Conservation (phyloP, 768 basidiomycete species). For the Austroboletus eburneus region DNA sequence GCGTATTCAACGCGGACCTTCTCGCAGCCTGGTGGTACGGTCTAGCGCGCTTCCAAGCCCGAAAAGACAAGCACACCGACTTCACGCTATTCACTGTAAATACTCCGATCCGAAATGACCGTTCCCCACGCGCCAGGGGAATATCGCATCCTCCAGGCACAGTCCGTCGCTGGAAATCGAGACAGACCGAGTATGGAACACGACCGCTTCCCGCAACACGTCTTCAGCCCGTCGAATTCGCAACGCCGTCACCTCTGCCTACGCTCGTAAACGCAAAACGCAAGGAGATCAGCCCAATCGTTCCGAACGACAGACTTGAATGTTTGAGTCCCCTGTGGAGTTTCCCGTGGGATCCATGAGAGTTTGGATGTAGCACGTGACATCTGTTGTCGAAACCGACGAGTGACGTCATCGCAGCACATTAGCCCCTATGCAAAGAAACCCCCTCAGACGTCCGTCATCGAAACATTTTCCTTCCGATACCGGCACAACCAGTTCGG, state of each 20-base stretch:
- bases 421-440: constrained; percentile 22
- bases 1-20: neutral
- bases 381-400: too few relatives aligned
- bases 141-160: constrained; percentile 24
- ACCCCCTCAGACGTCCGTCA: constrained; percentile 18
- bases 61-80: constrained; percentile 14
- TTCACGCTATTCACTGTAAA: constrained; percentile 5
- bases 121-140: constrained; percentile 14
- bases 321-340: too few relatives aligned
- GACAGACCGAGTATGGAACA: constrained; percentile 10
- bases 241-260: too few relatives aligned
- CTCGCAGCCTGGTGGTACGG: constrained; percentile 18
- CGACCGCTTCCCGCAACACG: neutral
- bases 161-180: constrained; percentile 12
- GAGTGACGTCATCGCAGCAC: constrained; percentile 26
- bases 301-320: too few relatives aligned
- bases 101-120: neutral
- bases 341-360: too few relatives aligned
- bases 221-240: too few relatives aligned
- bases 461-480: constrained; percentile 20
- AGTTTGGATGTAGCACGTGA: too few relatives aligned
- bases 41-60: constrained; percentile 16
- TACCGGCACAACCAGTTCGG: constrained; percentile 33
- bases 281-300: too few relatives aligned
- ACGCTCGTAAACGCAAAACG: too few relatives aligned